A percentile compares a stretch with the other conserved stretches of the same genome.
These are phyloP conservation scores for Aspergillus saccharolyticus DNA, from an alignment of 495 filamentous ascomycete genomes.

Conservation along the genomic window DNA sequence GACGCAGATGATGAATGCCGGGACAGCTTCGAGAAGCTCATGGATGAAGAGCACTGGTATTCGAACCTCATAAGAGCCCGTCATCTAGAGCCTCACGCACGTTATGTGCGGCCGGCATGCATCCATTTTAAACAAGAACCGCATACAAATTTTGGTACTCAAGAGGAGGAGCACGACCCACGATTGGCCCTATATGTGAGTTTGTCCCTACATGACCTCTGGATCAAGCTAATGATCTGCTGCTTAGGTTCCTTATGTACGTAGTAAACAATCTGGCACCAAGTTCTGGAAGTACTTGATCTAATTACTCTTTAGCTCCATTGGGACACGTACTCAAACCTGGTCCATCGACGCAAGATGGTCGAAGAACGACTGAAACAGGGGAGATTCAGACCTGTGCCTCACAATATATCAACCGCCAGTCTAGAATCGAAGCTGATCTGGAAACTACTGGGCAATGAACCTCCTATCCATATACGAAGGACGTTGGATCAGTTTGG, in stretches of 20 bases:
- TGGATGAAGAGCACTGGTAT: conserved; percentile 44
- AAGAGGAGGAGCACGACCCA: conserved; percentile 24
- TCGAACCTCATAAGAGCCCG: conserved; percentile 40
- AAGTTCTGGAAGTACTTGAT: neutral
- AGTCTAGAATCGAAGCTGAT: conserved; percentile 54
- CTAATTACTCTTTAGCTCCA: conserved; percentile 47
- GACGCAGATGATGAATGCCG: neutral
- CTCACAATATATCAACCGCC: conserved; percentile 48
- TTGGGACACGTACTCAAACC: conserved; percentile 59
- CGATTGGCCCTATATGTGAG: conserved; percentile 41
- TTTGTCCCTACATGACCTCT: neutral
- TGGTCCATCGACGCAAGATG: conserved; percentile 55
- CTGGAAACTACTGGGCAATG: conserved; percentile 60
- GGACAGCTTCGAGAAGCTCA: conserved; percentile 45
- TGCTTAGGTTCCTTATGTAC: conserved; percentile 19
- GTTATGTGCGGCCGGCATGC: conserved; percentile 40
- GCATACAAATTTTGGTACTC: conserved; percentile 20
- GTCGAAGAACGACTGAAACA: conserved; percentile 51
- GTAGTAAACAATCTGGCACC: conserved; percentile 30
- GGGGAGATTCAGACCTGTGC: conserved; percentile 54
- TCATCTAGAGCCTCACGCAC: conserved; percentile 43
- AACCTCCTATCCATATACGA: conserved; percentile 59
- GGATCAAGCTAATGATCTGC: neutral
- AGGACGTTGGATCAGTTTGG: conserved; percentile 64
- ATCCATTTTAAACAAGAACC: conserved; percentile 31